Conservation (phyloP, 139 green algal species). For the Volvox reticuliferus region DNA sequence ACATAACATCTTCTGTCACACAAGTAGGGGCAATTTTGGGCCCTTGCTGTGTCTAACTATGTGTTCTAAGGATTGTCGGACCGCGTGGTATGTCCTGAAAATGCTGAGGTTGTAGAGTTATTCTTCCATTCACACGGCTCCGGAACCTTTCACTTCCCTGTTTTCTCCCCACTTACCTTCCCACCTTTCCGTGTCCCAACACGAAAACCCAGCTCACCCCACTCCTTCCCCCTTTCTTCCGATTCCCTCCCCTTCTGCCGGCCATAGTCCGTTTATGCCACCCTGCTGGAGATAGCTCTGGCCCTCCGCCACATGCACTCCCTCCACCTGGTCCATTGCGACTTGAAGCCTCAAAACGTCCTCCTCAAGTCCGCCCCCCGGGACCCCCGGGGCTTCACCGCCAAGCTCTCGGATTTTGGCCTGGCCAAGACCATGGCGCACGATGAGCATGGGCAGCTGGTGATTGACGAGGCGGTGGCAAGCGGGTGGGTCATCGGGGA, state of each 20-base stretch:
- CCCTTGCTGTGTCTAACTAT: too few relatives aligned
- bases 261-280: conserved; percentile 3
- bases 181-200: background rate
- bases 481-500: conserved; percentile 4
- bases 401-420: conserved; percentile 38
- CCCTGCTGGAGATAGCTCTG: conserved; percentile 6
- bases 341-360: conserved; percentile 41
- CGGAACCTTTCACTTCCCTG: background rate
- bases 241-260: background rate
- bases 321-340: conserved; percentile 26
- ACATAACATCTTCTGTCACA: too few relatives aligned
- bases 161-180: background rate
- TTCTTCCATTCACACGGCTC: too few relatives aligned
- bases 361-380: conserved; percentile 24
- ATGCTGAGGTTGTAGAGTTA: too few relatives aligned
- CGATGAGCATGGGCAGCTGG: conserved; percentile 31
- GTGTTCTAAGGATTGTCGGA: too few relatives aligned
- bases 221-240: background rate
- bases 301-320: conserved; percentile 35
- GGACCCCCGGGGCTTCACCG: conserved; percentile 32
- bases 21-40: too few relatives aligned
- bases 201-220: background rate
- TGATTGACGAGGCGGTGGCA: conserved; percentile 34
- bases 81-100: too few relatives aligned
- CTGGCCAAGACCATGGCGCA: conserved; percentile 38